phyloP scores from a whole-genome alignment of 2,329 filamentous ascomycete genomes.

The Botryotinia calthae region DNA sequence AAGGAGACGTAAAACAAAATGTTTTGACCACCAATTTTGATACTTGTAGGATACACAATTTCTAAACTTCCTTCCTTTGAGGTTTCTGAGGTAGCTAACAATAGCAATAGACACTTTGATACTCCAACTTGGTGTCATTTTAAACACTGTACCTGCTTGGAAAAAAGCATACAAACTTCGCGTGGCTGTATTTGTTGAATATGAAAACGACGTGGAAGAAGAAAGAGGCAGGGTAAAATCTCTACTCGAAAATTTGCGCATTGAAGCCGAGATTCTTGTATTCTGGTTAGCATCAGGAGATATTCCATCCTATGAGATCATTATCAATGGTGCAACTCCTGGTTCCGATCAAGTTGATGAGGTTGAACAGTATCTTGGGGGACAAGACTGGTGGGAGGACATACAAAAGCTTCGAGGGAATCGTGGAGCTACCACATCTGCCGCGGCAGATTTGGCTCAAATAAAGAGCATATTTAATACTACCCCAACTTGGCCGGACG shows the following conservation, averaged over 20 bases:
- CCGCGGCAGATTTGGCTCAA: conserved; percentile 42
- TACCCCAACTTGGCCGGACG: conserved; percentile 50
- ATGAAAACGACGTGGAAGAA: conserved; percentile 78
- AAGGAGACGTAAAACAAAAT: conserved; percentile 59
- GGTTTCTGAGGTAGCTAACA: conserved; percentile 21
- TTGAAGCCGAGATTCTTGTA: conserved; percentile 74
- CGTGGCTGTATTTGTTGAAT: conserved; percentile 85
- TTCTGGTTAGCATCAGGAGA: conserved; percentile 77
- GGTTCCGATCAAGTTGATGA: conserved; percentile 55
- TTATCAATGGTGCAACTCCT: conserved; percentile 67
- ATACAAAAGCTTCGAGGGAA: conserved; percentile 55
- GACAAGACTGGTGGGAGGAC: conserved; percentile 82
- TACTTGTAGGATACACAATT: conserved; percentile 59
- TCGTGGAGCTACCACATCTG: conserved; percentile 38
- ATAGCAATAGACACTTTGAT: conserved; percentile 67
- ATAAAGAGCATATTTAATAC: conserved; percentile 44
- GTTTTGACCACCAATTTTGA: conserved; percentile 87
- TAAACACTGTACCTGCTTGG: conserved; percentile 79
- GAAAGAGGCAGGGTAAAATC: conserved; percentile 70
- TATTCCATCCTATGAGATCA: conserved; percentile 70
- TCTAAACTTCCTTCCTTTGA: background rate
- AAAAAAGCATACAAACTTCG: conserved; percentile 69
- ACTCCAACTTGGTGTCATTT: conserved; percentile 78
- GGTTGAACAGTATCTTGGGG: conserved; percentile 64
- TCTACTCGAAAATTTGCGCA: conserved; percentile 75